Percentiles rank a stretch among this genome's conserved stretches.
These are phyloP conservation scores for Scenedesmus sp. DNA, from an alignment of 163 green algal genomes.

Conservation along the genomic window DNA sequence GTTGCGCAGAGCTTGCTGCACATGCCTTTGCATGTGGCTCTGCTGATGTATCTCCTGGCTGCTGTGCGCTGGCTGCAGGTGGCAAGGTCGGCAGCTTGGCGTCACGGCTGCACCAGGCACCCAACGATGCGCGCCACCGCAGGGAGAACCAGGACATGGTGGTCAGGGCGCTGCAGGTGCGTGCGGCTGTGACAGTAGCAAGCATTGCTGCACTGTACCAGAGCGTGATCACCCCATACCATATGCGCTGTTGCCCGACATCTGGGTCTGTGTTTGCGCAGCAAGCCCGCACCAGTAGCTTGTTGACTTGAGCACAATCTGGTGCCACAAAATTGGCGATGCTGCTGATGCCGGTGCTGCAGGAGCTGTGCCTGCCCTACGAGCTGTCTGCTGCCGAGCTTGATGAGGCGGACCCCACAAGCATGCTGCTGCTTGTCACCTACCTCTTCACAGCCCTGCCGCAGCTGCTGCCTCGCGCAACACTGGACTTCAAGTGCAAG, in stretches of 20 bases:
- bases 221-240: too few species aligned
- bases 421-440: constrained; percentile 74
- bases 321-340: neutral
- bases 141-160: constrained; percentile 71
- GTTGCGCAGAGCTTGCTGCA: neutral
- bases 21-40: neutral
- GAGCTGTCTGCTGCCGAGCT: constrained; percentile 73
- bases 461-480: constrained; percentile 76
- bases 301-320: neutral
- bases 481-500: constrained; percentile 76
- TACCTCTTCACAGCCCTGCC: constrained; percentile 84
- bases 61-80: neutral
- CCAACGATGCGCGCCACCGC: constrained; percentile 37
- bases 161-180: constrained; percentile 66
- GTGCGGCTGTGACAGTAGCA: neutral
- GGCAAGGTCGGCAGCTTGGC: constrained; percentile 22
- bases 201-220: neutral
- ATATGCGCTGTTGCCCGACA: neutral
- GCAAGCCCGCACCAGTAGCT: neutral
- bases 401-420: constrained; percentile 56
- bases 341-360: constrained; percentile 11
- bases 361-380: constrained; percentile 77
- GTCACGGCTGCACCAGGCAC: constrained; percentile 10
- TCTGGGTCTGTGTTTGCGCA: neutral
- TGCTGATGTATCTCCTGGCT: too few species aligned